These are phyloP conservation scores for Colletotrichum karsti DNA, from an alignment of 2,329 filamentous ascomycete species.

Conservation along the genomic window DNA sequence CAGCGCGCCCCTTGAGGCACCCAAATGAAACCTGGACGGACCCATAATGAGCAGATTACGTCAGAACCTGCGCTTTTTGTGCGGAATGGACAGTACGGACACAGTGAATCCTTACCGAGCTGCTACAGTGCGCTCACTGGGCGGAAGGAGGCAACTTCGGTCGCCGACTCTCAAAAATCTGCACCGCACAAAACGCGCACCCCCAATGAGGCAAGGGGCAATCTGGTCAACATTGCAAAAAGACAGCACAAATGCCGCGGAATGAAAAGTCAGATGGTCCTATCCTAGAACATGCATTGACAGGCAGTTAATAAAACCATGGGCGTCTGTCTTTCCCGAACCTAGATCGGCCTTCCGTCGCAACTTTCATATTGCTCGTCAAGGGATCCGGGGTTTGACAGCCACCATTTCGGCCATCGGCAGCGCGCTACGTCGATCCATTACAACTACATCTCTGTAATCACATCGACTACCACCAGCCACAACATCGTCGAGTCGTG, in stretches of 20 bases:
- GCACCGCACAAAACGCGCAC: slow-evolving; percentile 29
- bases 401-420: background rate
- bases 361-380: background rate
- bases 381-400: background rate
- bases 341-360: background rate
- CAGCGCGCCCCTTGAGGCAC: slow-evolving; percentile 11
- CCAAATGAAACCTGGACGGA: slow-evolving; percentile 24
- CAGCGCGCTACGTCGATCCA: background rate
- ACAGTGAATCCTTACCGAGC: accelerated
- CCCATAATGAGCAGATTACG: slow-evolving; percentile 26
- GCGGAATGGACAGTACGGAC: background rate
- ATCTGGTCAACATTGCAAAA: slow-evolving; percentile 17
- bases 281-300: too few relatives aligned
- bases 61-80: slow-evolving; percentile 15
- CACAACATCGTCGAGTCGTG: too few relatives aligned
- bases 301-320: background rate
- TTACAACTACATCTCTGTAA: slow-evolving; percentile 7
- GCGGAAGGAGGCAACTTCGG: background rate
- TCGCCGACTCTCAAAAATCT: slow-evolving; percentile 20
- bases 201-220: slow-evolving; percentile 20
- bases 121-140: background rate
- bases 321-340: background rate
- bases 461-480: background rate
- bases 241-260: slow-evolving; percentile 23
- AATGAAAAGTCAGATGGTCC: slow-evolving; percentile 4